Base-by-base conservation (phyloP, 805 yeast species). In the Pachysolen tannophilus region DNA sequence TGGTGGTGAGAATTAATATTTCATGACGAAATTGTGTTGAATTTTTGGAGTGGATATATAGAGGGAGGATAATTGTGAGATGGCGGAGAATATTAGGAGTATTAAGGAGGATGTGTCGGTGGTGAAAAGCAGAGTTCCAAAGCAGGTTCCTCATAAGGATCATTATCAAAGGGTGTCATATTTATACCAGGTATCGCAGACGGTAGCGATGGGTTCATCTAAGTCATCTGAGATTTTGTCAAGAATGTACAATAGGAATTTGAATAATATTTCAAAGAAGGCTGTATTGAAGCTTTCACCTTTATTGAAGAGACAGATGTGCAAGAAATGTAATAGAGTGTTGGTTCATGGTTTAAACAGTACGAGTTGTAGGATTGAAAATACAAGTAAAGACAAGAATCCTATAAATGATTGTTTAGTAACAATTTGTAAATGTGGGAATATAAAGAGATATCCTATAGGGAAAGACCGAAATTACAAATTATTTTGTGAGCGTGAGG, bases 271-370 rank as follows among this genome's bases (percentile, higher is more conserved):
- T 7, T 69, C 84, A 7, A 78, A 80, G 49, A 81, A 78, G 47
- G 70, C 77, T 2, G 88, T 82, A 13, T 50, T 78, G 15, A 71
- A 79, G 41, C 50, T 81, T 20, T 68, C 81, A 31, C 87, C 88
- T 1, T 55, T 58, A 24, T 43, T 85, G 8, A 86, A 86, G 53
- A 63, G 94, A 44, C 63, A 69, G 0, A 49, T 78, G 11, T 86
- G 95, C 55, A 84, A 83, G 46, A 58, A 57, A 25, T 86, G 95
- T 53, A 56, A 69, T 30, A 52, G 75, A 7, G 40, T 69, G 8
- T 57, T 70, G 41, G 47, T 73, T 1, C 75, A 25, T 1, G 80
- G 78, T 0, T 33, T 61, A 13, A 64, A 67, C 14, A 47, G 68
- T 33, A 31, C 50, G 1, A 44, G 63, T 3, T 51, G n/a, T n/a